Evolutionary conservation across 306 rosid genomes (phyloP).

Genomic region (Gastrolobium bilobum): DNA sequence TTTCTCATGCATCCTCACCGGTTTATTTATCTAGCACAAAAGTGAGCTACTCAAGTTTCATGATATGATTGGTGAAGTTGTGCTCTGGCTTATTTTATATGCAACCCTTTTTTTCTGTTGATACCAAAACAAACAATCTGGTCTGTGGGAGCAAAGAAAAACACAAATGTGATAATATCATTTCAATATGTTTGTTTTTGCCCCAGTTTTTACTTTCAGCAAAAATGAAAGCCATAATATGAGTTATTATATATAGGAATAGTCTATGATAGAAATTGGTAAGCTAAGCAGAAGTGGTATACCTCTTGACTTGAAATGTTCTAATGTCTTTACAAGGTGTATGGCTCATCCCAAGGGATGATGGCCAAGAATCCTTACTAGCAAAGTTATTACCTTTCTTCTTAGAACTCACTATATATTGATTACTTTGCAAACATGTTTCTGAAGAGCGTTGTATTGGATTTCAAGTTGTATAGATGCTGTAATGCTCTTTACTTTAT

Average conservation of each 20-base stretch:
- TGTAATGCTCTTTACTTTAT: slow-evolving; percentile 23
- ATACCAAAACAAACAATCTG: slow-evolving; percentile 14
- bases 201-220: slow-evolving; percentile 8
- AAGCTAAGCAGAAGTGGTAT: slow-evolving; percentile 19
- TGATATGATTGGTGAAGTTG: slow-evolving; percentile 28
- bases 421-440: slow-evolving; percentile 26
- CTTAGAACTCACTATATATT: slow-evolving; percentile 27
- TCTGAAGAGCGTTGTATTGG: slow-evolving; percentile 29
- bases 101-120: slow-evolving; percentile 33
- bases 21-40: slow-evolving; percentile 37
- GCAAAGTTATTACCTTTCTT: slow-evolving; percentile 35
- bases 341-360: slow-evolving; percentile 36
- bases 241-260: slow-evolving; percentile 14
- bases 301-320: slow-evolving; percentile 29
- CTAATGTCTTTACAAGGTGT: slow-evolving; percentile 26
- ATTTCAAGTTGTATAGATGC: slow-evolving; percentile 37
- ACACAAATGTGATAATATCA: neutral
- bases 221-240: slow-evolving; percentile 18
- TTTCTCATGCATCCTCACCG: slow-evolving; percentile 24
- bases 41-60: slow-evolving; percentile 23
- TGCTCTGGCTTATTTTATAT: slow-evolving; percentile 19
- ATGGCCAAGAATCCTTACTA: slow-evolving; percentile 25
- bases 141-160: slow-evolving; percentile 28
- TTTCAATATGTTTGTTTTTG: neutral
- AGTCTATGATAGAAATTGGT: slow-evolving; percentile 36